Percentiles rank a stretch among this genome's conserved stretches.
phyloP scores from a whole-genome alignment of 1,139 yeast genomes.

The Geotrichum klebahnii region DNA sequence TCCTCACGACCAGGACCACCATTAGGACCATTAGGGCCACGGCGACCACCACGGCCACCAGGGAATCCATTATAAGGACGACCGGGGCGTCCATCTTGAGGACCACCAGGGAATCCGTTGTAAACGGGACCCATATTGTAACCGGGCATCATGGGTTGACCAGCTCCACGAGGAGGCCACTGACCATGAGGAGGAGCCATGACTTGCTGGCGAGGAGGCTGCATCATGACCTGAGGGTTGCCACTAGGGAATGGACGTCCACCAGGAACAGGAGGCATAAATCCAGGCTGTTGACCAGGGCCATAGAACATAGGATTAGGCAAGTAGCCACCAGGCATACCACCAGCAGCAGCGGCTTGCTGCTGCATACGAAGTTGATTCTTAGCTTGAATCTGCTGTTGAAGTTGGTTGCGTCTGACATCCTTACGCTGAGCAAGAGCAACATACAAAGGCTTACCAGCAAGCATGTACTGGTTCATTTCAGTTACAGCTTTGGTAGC shows the following conservation, averaged over 20 bases:
- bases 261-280: slow-evolving; percentile 62
- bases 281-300: slow-evolving; percentile 72
- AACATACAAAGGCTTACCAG: slow-evolving; percentile 95
- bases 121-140: slow-evolving; percentile 82
- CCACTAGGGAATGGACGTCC: slow-evolving; percentile 77
- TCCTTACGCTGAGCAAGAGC: slow-evolving; percentile 99
- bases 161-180: slow-evolving; percentile 53
- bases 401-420: slow-evolving; percentile 93
- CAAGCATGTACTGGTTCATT: slow-evolving; percentile 96
- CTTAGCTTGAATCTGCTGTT: slow-evolving; percentile 97
- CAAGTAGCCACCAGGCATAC: slow-evolving; percentile 94
- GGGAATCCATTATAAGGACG: slow-evolving; percentile 26
- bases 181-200: slow-evolving; percentile 62
- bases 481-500: slow-evolving; percentile 98
- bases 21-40: slow-evolving; percentile 27
- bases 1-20: slow-evolving; percentile 27
- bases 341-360: slow-evolving; percentile 60
- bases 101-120: slow-evolving; percentile 51
- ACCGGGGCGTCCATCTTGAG: slow-evolving; percentile 37
- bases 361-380: slow-evolving; percentile 98
- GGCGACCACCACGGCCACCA: slow-evolving; percentile 28
- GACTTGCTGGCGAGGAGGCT: slow-evolving; percentile 62
- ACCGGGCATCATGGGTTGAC: slow-evolving; percentile 34
- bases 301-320: slow-evolving; percentile 87
- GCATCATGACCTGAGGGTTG: slow-evolving; percentile 86